These are phyloP conservation scores for Neurospora intermedia DNA, from an alignment of 495 filamentous ascomycete species.

Conservation along the genomic window DNA sequence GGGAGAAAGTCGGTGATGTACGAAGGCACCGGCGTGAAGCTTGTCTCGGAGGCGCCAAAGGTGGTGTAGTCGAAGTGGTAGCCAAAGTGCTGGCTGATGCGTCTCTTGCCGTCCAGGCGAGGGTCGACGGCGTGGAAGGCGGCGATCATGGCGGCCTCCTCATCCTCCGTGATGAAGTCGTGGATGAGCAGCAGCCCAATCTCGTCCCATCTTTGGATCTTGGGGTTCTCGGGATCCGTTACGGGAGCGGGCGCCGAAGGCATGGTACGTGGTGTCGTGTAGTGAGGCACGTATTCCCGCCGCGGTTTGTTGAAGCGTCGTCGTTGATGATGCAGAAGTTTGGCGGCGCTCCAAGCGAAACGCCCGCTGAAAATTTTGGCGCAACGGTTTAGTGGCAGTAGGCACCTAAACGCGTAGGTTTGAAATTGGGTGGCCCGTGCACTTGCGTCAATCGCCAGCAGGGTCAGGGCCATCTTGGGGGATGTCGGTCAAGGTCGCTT, in stretches of 20 bases:
- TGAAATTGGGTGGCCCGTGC: background rate
- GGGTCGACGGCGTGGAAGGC: slow-evolving; percentile 17
- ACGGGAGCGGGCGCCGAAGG: background rate
- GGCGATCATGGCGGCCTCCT: slow-evolving; percentile 18
- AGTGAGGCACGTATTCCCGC: background rate
- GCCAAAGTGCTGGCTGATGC: slow-evolving; percentile 22
- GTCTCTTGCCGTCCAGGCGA: slow-evolving; percentile 3
- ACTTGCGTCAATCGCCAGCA: background rate
- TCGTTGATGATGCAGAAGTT: background rate
- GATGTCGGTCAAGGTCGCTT: background rate
- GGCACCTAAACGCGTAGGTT: background rate
- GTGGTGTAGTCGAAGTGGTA: slow-evolving; percentile 27
- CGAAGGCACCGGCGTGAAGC: slow-evolving; percentile 14
- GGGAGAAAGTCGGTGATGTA: slow-evolving; percentile 17
- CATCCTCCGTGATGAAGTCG: slow-evolving; percentile 17
- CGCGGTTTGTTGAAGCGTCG: background rate
- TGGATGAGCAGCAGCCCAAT: slow-evolving; percentile 18
- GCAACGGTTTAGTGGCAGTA: background rate
- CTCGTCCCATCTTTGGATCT: slow-evolving; percentile 13
- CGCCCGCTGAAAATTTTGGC: background rate
- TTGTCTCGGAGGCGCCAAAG: slow-evolving; percentile 16
- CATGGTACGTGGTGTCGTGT: background rate
- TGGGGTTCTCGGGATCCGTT: slow-evolving; percentile 10
- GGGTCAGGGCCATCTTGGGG: background rate
- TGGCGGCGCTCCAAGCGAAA: background rate